Evolutionary conservation across 2,329 filamentous ascomycete species (phyloP).

Genomic region (Epichloe brachyelytri): DNA sequence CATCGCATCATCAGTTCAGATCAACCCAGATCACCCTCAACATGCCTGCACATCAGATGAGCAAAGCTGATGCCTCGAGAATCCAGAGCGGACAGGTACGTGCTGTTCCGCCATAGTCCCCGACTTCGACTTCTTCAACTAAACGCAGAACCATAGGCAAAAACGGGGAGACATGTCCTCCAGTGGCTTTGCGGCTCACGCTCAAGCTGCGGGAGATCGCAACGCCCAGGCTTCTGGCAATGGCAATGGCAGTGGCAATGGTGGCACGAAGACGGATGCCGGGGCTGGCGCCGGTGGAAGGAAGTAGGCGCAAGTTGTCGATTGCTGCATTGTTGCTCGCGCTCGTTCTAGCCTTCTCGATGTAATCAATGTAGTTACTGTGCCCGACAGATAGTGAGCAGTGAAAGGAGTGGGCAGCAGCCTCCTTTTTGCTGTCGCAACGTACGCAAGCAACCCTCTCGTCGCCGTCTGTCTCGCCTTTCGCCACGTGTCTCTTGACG

Average conservation of each 20-base stretch:
- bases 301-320: no score
- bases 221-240: not conserved
- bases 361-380: no score
- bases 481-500: conserved; percentile 15
- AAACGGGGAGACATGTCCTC: not conserved
- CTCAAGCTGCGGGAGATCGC: conserved; percentile 4
- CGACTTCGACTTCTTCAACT: no score
- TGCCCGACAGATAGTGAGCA: no score
- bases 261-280: no score
- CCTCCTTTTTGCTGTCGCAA: conserved; percentile 18
- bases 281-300: no score
- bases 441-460: conserved; percentile 14
- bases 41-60: not conserved
- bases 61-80: not conserved
- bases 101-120: not conserved
- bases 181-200: not conserved
- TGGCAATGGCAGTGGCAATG: no score
- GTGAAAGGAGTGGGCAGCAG: conserved; percentile 3
- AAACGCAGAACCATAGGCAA: not conserved
- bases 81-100: not conserved
- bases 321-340: no score
- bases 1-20: not conserved
- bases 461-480: conserved; percentile 12
- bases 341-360: no score
- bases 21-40: not conserved